Evolutionary conservation across 2,329 filamentous ascomycete species (phyloP).

Genomic region (Fusarium sp.): DNA sequence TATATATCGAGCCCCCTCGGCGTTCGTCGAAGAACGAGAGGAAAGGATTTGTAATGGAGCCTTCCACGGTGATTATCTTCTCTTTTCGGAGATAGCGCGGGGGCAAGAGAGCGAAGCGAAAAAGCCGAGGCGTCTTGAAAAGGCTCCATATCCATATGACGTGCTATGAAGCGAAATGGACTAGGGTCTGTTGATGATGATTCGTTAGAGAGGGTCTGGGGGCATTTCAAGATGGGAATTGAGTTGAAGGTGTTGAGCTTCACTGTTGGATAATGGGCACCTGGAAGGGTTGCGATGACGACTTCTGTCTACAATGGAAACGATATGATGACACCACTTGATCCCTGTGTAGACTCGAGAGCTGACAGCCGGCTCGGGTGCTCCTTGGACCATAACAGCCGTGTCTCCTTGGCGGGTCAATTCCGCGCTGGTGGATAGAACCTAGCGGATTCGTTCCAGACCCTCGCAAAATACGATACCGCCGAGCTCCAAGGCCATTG

Average conservation of each 20-base stretch:
- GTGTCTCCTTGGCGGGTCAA: neutral
- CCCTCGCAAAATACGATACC: neutral
- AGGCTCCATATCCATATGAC: neutral
- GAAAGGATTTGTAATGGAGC: neutral
- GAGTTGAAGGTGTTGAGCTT: neutral
- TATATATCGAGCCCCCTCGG: neutral
- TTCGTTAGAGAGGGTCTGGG: neutral
- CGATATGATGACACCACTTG: neutral
- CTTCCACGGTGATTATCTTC: slow-evolving; percentile 1
- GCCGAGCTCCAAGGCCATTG: neutral
- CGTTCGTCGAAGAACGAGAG: neutral
- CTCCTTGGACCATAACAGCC: neutral
- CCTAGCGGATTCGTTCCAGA: neutral
- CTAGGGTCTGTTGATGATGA: neutral
- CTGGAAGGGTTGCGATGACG: neutral
- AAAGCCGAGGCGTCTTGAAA: slow-evolving; percentile 1
- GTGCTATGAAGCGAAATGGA: neutral
- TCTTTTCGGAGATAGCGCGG: slow-evolving; percentile 1
- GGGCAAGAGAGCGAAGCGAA: neutral
- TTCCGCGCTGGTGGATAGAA: neutral
- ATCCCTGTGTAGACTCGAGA: neutral
- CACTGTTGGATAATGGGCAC: neutral
- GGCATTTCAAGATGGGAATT: neutral
- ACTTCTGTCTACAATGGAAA: neutral
- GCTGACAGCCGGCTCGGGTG: neutral